Evolutionary conservation across 768 basidiomycete species (phyloP).

Genomic region (Ephemerocybe angulata): DNA sequence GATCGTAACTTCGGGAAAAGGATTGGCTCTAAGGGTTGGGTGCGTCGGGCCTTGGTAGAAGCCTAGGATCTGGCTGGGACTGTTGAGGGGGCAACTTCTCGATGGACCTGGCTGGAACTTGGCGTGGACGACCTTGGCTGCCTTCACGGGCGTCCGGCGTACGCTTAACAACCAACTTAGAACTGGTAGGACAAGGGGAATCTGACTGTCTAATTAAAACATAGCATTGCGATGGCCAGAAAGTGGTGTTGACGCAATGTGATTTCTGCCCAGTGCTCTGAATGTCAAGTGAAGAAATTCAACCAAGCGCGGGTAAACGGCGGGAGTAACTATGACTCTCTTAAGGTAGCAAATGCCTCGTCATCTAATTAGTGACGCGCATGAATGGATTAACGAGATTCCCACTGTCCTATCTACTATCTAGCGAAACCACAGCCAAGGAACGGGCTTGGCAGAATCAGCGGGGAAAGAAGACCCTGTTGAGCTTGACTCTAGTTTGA

Average conservation of each 20-base stretch:
- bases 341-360: constrained; percentile 77
- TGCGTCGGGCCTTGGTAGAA: too few relatives aligned
- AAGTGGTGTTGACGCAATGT: constrained; percentile 78
- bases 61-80: too few relatives aligned
- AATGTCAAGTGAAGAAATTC: constrained; percentile 82
- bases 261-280: constrained; percentile 82
- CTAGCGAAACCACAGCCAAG: too few relatives aligned
- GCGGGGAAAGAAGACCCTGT: constrained; percentile 81
- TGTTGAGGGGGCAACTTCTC: too few relatives aligned
- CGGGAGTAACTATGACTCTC: constrained; percentile 80
- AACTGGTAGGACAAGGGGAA: constrained; percentile 80
- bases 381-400: too few relatives aligned
- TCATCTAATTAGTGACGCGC: too few relatives aligned
- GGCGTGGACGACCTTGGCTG: constrained; percentile 33
- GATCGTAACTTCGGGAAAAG: too few relatives aligned
- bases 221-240: constrained; percentile 75
- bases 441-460: too few relatives aligned
- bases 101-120: constrained; percentile 29
- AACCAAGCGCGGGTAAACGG: constrained; percentile 76
- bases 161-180: constrained; percentile 68
- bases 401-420: too few relatives aligned
- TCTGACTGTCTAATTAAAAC: constrained; percentile 84
- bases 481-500: constrained; percentile 86
- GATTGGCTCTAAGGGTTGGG: too few relatives aligned
- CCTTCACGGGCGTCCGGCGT: constrained; percentile 53